These are phyloP conservation scores for Trichosporon sp. DNA, from an alignment of 1,284 basidiomycete species.

Conservation along the genomic window DNA sequence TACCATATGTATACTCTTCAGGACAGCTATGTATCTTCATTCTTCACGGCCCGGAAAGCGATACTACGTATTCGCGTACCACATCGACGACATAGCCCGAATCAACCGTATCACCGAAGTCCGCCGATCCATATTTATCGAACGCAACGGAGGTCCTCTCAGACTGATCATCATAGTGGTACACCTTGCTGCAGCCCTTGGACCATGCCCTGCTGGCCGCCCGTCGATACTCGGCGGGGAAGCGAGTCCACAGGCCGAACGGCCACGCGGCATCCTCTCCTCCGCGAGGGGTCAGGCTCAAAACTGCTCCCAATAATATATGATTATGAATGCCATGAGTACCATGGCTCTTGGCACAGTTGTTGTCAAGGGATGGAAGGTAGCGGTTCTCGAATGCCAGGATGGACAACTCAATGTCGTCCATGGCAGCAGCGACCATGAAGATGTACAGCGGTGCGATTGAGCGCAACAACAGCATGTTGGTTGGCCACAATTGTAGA, in stretches of 20 bases:
- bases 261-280: neutral
- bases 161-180: no score
- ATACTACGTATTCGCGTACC: no score
- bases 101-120: no score
- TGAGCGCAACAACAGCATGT: neutral
- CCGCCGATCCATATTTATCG: neutral
- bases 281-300: no score
- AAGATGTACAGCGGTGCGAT: neutral
- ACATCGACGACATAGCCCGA: no score
- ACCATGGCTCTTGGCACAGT: neutral
- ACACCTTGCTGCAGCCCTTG: neutral
- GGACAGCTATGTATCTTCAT: no score
- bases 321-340: neutral
- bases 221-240: neutral
- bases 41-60: no score
- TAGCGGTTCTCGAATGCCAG: neutral
- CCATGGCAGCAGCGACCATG: neutral
- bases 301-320: neutral
- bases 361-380: neutral
- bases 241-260: neutral
- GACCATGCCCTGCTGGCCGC: neutral
- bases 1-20: no score
- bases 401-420: constrained; percentile 2
- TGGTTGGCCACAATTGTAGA: neutral
- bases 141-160: no score